Evolutionary conservation across 2,329 filamentous ascomycete genomes (phyloP), one percentile per base, ranked within the genome.

Genomic region (Xylariaceae sp.): DNA sequence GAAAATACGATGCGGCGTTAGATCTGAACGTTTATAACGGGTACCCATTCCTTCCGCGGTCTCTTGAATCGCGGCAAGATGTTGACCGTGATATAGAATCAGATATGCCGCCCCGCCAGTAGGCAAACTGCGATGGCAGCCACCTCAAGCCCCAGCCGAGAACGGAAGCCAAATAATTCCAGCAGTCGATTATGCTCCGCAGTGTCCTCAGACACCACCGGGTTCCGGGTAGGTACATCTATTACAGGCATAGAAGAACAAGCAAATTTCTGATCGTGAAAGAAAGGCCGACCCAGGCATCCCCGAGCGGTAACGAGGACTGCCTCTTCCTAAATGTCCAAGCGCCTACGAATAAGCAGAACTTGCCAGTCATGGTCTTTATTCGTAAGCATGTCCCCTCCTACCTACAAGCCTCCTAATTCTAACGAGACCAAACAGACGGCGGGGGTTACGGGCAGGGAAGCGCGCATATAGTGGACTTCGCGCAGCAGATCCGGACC

Each of bases 281-380:
- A 54, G 48, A 44, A 12, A 49, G 47, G 19, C 45, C 48, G 2
- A 41, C 10, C 12, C 7, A 6, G 20, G 23, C 6, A 45, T 63
- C 0, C 61, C 66, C 16, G 64, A 48, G 65, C 1, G 72, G 70
- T 2, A 66, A 74, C 48, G 78, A 81, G 60, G 79, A 81, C 55
- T 82, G 79, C 56, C 66, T 77, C 10, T 80, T 79, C 57, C 64
- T 81, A 10, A 79, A 81, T 59, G 73, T 81, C 3, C 71, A 74
- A 53, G 74, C 76, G 2, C 78, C 80, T 1, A 61, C 62, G 10
- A 62, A 67, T 56, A 52, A 53, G 55, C 62, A 70, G 59, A 42
- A 26, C 64, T 70, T 68, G 6, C 74, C 79, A 0, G 79, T 82
- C 0, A 57, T 81, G 1, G 75, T 81, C 3, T 81, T 75, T 75